These are phyloP conservation scores for Kingdonia uniflora DNA, from an alignment of 164 flowering plant species.

Conservation along the genomic window DNA sequence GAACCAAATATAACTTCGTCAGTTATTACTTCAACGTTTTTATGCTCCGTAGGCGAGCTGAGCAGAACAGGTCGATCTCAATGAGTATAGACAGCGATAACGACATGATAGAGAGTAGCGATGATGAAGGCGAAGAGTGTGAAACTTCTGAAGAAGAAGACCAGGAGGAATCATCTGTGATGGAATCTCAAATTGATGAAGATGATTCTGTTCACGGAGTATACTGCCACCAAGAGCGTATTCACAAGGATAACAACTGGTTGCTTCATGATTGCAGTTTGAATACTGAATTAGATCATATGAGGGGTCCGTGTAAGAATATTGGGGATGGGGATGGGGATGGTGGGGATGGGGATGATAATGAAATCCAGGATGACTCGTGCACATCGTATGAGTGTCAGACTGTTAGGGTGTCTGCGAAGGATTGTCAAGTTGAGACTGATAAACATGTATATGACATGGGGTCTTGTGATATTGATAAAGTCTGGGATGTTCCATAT, in stretches of 20 bases:
- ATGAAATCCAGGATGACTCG: constrained; percentile 31
- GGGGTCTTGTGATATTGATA: constrained; percentile 30
- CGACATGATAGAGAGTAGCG: constrained; percentile 50
- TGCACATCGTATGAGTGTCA: constrained; percentile 31
- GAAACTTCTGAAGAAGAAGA: constrained; percentile 24
- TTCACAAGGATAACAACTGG: constrained; percentile 3
- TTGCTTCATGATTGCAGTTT: constrained; percentile 7
- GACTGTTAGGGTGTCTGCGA: constrained; percentile 14
- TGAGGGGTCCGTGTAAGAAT: not conserved
- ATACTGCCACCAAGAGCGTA: constrained; percentile 4
- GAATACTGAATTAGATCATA: not conserved
- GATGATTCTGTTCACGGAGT: constrained; percentile 7
- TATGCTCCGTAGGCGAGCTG: constrained; percentile 54
- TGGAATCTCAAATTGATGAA: constrained; percentile 28
- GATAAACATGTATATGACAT: constrained; percentile 24
- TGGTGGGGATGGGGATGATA: constrained; percentile 11
- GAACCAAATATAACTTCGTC: constrained; percentile 43
- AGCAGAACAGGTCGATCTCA: constrained; percentile 44
- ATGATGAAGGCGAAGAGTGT: constrained; percentile 22
- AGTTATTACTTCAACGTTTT: constrained; percentile 84
- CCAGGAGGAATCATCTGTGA: constrained; percentile 18
- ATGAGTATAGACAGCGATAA: constrained; percentile 56
- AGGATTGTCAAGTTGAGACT: constrained; percentile 13
- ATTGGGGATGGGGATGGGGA: not conserved
- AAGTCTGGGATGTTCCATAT: constrained; percentile 40